Conservation (phyloP, 495 filamentous ascomycete species). For the Poronia punctata region DNA sequence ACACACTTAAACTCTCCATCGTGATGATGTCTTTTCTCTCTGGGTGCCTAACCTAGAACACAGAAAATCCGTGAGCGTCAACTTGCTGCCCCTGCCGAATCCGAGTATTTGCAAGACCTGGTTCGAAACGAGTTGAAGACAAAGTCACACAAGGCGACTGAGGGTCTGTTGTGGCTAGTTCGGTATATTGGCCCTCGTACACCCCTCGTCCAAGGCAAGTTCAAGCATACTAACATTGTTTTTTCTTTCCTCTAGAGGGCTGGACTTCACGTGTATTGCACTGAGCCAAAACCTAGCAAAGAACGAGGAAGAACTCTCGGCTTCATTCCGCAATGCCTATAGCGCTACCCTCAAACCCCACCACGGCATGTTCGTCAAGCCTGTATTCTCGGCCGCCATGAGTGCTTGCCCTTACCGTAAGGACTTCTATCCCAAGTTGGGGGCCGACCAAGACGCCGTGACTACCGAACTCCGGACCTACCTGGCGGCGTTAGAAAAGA, state of each 20-base stretch:
- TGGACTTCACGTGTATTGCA: constrained; percentile 84
- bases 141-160: constrained; percentile 76
- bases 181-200: constrained; percentile 49
- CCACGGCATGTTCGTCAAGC: constrained; percentile 80
- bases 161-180: constrained; percentile 85
- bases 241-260: constrained; percentile 49
- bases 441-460: constrained; percentile 56
- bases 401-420: constrained; percentile 83
- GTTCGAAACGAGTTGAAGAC: constrained; percentile 78
- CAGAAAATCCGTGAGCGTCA: constrained; percentile 92
- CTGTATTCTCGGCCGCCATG: constrained; percentile 88
- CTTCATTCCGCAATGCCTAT: constrained; percentile 84
- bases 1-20: background rate
- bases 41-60: constrained; percentile 11
- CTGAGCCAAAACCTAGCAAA: constrained; percentile 69
- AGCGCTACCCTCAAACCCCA: constrained; percentile 78
- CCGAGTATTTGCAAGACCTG: constrained; percentile 73
- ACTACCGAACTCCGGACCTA: constrained; percentile 55
- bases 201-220: background rate
- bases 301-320: constrained; percentile 62
- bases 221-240: background rate
- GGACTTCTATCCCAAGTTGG: constrained; percentile 84
- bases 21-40: background rate
- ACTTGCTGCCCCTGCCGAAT: constrained; percentile 66
- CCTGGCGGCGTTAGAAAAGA: constrained; percentile 66